These are phyloP conservation scores for Tubosaeta brunneosetosa DNA, from an alignment of 768 basidiomycete genomes.

Conservation along the genomic window DNA sequence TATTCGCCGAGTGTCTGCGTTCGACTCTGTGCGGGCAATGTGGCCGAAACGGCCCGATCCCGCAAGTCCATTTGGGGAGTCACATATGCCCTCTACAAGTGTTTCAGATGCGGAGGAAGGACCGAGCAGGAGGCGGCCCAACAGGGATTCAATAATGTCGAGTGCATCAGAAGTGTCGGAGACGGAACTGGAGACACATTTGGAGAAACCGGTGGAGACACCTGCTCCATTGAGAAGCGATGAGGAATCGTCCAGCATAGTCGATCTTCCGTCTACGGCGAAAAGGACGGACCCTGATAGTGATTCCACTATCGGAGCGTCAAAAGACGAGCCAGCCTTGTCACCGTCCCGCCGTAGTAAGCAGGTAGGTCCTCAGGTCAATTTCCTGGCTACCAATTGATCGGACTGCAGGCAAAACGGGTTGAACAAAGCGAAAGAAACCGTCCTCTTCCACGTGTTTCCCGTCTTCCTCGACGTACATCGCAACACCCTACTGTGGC, in stretches of 20 bases:
- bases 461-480: conserved; percentile 61
- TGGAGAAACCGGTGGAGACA: conserved; percentile 22
- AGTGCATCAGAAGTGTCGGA: conserved; percentile 75
- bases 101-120: conserved; percentile 75
- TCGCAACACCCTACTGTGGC: conserved; percentile 65
- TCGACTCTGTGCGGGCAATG: conserved; percentile 66
- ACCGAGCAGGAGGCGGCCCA: conserved; percentile 40
- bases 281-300: conserved; percentile 66
- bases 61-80: conserved; percentile 48
- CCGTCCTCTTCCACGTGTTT: conserved; percentile 35
- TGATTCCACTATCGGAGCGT: conserved; percentile 79
- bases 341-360: conserved; percentile 14
- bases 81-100: conserved; percentile 55
- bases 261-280: conserved; percentile 9
- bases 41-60: conserved; percentile 58
- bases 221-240: conserved; percentile 13
- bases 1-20: conserved; percentile 55
- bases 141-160: conserved; percentile 54
- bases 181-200: conserved; percentile 41
- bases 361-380: conserved; percentile 24
- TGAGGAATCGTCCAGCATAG: conserved; percentile 8
- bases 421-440: conserved; percentile 20
- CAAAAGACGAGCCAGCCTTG: conserved; percentile 23
- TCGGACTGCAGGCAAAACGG: conserved; percentile 16
- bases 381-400: conserved; percentile 6